phyloP scores from a whole-genome alignment of 106 monocot species.

The Dioscorea alata region DNA sequence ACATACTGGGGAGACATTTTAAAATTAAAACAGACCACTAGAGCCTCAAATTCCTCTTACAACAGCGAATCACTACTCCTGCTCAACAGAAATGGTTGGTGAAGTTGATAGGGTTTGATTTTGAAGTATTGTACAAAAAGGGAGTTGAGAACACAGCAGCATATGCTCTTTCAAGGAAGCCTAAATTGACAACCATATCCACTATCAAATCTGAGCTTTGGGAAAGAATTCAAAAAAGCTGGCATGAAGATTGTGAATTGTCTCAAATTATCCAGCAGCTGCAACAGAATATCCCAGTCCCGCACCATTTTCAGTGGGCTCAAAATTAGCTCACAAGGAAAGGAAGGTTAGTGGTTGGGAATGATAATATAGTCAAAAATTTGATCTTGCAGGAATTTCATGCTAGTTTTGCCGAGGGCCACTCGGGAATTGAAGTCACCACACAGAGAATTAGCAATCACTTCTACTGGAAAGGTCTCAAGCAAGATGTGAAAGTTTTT shows the following conservation, averaged over 20 bases:
- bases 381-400: too few species aligned
- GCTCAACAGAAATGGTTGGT: too few species aligned
- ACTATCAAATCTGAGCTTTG: too few species aligned
- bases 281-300: background rate
- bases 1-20: constrained; percentile 7
- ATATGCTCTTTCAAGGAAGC: background rate
- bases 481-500: background rate
- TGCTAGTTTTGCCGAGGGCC: too few species aligned
- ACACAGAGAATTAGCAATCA: background rate
- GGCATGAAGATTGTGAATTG: background rate
- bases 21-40: background rate
- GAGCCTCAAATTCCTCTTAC: constrained; percentile 6
- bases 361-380: too few species aligned
- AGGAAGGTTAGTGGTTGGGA: too few species aligned
- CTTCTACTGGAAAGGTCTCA: background rate
- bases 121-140: background rate
- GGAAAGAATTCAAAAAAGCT: background rate
- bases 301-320: too few species aligned
- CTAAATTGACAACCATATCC: too few species aligned
- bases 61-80: constrained; percentile 1
- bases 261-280: background rate
- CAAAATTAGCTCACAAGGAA: too few species aligned
- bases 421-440: background rate
- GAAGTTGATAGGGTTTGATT: constrained; percentile 8
- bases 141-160: background rate